Conservation (phyloP, 2,329 filamentous ascomycete genomes). For the Aspergillus spinulosporus region DNA sequence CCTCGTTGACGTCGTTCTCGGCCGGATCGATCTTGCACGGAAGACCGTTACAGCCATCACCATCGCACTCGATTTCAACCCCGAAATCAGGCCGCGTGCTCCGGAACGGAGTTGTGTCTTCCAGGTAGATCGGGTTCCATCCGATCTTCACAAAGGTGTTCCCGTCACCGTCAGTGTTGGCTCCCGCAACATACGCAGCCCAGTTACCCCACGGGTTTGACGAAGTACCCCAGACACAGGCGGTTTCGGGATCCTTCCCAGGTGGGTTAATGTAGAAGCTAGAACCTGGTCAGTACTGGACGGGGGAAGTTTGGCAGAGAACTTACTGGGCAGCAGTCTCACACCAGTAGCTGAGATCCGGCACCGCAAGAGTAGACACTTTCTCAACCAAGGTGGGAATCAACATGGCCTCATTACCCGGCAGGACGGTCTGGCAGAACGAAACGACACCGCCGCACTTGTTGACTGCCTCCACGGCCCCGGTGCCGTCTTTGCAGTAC, state of each 20-base stretch:
- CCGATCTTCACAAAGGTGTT: slow-evolving; percentile 73
- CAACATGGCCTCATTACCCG: slow-evolving; percentile 78
- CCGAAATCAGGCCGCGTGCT: slow-evolving; percentile 64
- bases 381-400: slow-evolving; percentile 70
- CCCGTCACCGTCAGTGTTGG: slow-evolving; percentile 66
- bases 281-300: slow-evolving; percentile 19
- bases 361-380: slow-evolving; percentile 66
- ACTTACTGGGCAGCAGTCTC: slow-evolving; percentile 72
- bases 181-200: slow-evolving; percentile 73
- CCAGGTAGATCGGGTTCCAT: slow-evolving; percentile 73
- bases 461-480: slow-evolving; percentile 66
- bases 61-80: slow-evolving; percentile 68
- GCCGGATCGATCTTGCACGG: slow-evolving; percentile 71
- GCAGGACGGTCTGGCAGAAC: slow-evolving; percentile 77
- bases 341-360: slow-evolving; percentile 69
- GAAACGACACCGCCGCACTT: slow-evolving; percentile 62
- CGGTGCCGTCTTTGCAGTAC: slow-evolving; percentile 70
- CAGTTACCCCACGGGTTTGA: slow-evolving; percentile 70
- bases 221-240: slow-evolving; percentile 70
- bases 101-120: slow-evolving; percentile 54
- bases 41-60: slow-evolving; percentile 67
- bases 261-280: slow-evolving; percentile 79
- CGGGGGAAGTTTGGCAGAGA: not conserved
- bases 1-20: slow-evolving; percentile 56
- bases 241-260: slow-evolving; percentile 59